phyloP scores from a whole-genome alignment of 164 flowering plant species.

The Kingdonia uniflora region DNA sequence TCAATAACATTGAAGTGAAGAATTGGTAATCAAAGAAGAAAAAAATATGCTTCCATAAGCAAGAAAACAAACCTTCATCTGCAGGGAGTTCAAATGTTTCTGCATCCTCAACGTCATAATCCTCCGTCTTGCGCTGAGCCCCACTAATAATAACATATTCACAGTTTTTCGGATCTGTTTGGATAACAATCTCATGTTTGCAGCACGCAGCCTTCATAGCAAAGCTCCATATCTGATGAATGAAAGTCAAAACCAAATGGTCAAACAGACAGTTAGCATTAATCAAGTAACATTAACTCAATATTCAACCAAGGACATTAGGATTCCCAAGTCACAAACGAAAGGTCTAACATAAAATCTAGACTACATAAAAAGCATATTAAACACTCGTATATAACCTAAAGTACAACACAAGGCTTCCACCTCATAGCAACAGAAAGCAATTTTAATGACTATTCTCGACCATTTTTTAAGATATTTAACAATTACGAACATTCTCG shows the following conservation, averaged over 20 bases:
- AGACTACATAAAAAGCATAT: too few species aligned
- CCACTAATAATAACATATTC: constrained; percentile 84
- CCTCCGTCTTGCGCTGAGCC: constrained; percentile 72
- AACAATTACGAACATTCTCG: too few species aligned
- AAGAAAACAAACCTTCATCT: constrained; percentile 53
- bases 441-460: too few species aligned
- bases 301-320: too few species aligned
- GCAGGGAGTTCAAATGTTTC: constrained; percentile 80
- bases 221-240: constrained; percentile 92
- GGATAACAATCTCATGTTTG: constrained; percentile 87
- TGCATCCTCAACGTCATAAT: constrained; percentile 88
- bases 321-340: too few species aligned
- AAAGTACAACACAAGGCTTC: too few species aligned
- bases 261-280: constrained; percentile 2
- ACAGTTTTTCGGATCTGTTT: constrained; percentile 92
- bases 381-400: too few species aligned
- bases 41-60: too few species aligned
- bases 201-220: constrained; percentile 95
- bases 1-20: not conserved
- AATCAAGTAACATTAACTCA: not conserved
- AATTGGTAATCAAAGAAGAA: not conserved
- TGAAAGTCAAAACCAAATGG: not conserved
- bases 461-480: too few species aligned
- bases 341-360: too few species aligned
- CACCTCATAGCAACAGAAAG: too few species aligned